Evolutionary conservation across 805 yeast genomes (phyloP), one percentile per base, ranked within the genome.

Genomic region (Monosporozyma yasuniensis): DNA sequence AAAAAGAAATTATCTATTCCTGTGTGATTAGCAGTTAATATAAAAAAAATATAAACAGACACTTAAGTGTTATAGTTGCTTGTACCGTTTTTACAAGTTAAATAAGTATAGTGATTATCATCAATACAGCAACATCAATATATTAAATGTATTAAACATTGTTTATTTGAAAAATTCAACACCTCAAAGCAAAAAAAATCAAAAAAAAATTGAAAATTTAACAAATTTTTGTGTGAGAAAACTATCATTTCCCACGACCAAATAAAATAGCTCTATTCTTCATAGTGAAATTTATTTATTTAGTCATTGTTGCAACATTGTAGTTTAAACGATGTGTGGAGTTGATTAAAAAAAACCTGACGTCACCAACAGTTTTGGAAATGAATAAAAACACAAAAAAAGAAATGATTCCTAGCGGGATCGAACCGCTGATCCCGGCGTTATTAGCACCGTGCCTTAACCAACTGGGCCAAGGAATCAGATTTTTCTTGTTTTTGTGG

Each of bases 341-440:
- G 27, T 12, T 23, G 22, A 28, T 6, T 16, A 28, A 12, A 27
- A 28, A 16, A 25, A 8, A 25, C 8, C 8, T 25, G 27, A 8
- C 8, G 27, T 25, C 4, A 25, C 27, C 8, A 25, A 8, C 27
- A 41, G n/a, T 41, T n/a, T n/a, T n/a, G n/a, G n/a, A n/a, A n/a
- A n/a, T 22, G 28, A 22, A 41, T 12, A 19, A 22, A 41, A 22
- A 12, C 7, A 21, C 2, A 32, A 32, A 12, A 1, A n/a, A 43
- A 28, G 19, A 47, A 47, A 50, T 50, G 52, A 47, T 50, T 49
- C 43, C 52, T 50, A 46, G 52, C 52, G 47, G 52, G 52, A 50
- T 50, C 52, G 52, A 50, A 50, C 52, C 47, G 52, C 52, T 46
- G 52, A 50, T 50, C 52, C 49, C 49, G 44, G 52, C 52, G 52